Evolutionary conservation across 768 basidiomycete genomes (phyloP).

Genomic region (Termitomyces sp.): DNA sequence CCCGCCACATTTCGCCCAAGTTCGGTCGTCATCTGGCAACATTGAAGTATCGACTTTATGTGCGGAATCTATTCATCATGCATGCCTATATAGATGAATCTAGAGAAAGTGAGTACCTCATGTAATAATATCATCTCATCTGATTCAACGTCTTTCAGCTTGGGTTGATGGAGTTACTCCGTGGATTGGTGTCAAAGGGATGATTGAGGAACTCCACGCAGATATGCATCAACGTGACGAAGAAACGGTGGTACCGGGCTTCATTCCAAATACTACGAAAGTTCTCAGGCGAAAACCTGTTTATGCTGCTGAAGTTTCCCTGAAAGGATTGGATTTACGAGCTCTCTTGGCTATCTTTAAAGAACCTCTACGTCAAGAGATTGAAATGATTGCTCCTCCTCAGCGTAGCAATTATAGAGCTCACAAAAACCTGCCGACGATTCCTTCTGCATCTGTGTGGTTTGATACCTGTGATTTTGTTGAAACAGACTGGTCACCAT

Average conservation of each 20-base stretch:
- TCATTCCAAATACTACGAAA: conserved; percentile 53
- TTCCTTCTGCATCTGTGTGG: conserved; percentile 57
- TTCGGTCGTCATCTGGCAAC: conserved; percentile 87
- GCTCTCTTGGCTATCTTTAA: conserved; percentile 75
- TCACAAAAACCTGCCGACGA: conserved; percentile 39
- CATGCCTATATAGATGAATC: conserved; percentile 86
- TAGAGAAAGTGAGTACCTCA: conserved; percentile 45
- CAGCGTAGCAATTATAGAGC: conserved; percentile 47
- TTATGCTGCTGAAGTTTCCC: conserved; percentile 81
- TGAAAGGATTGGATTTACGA: conserved; percentile 74
- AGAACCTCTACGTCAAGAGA: conserved; percentile 63
- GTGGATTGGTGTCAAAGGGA: conserved; percentile 83
- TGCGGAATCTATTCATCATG: conserved; percentile 77
- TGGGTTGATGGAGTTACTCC: conserved; percentile 79
- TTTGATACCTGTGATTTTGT: conserved; percentile 78
- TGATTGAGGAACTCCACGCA: conserved; percentile 76
- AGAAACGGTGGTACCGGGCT: conserved; percentile 62
- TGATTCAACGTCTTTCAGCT: conserved; percentile 32
- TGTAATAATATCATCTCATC: background rate
- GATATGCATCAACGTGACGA: conserved; percentile 93
- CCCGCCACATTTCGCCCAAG: conserved; percentile 74
- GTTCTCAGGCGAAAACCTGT: conserved; percentile 76
- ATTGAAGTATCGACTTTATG: conserved; percentile 80
- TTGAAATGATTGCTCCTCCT: conserved; percentile 44
- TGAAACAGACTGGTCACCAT: conserved; percentile 66